Evolutionary conservation across 139 green algal species (phyloP).

Genomic region (Astrephomene gubernaculifera): DNA sequence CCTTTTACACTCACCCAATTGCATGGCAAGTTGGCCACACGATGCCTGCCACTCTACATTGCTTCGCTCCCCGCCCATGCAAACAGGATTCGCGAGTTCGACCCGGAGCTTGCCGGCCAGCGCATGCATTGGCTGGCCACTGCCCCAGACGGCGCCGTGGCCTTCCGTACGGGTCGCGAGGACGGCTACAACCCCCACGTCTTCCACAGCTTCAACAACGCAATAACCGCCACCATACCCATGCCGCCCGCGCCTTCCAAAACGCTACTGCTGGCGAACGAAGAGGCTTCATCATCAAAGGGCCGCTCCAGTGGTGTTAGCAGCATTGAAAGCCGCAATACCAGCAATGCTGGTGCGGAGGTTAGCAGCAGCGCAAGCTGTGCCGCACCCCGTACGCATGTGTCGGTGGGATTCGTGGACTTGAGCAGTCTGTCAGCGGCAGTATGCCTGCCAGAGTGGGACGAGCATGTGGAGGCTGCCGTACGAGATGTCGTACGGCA

Average conservation of each 20-base stretch:
- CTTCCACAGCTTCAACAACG: constrained; percentile 36
- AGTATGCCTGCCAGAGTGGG: background rate
- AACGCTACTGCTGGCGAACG: no score
- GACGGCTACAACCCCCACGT: constrained; percentile 21
- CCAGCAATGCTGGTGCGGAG: no score
- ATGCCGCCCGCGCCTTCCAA: constrained; percentile 16
- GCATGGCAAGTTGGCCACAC: background rate
- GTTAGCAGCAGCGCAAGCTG: no score
- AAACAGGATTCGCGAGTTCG: background rate
- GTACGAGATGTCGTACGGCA: background rate
- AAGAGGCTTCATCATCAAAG: no score
- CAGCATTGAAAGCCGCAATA: no score
- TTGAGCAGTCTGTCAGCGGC: constrained; percentile 44
- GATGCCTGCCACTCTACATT: background rate
- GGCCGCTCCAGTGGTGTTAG: no score
- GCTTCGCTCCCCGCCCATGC: background rate
- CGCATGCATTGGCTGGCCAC: constrained; percentile 34
- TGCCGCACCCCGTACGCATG: constrained; percentile 37
- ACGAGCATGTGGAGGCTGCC: constrained; percentile 1
- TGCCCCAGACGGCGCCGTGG: constrained; percentile 14
- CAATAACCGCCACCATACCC: background rate
- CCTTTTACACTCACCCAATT: background rate
- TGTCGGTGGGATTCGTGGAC: constrained; percentile 64
- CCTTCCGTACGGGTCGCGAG: background rate
- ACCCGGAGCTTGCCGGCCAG: background rate